Base-by-base conservation (phyloP, 148 eudicot genomes). In the Rhododendron kiyosumense region DNA sequence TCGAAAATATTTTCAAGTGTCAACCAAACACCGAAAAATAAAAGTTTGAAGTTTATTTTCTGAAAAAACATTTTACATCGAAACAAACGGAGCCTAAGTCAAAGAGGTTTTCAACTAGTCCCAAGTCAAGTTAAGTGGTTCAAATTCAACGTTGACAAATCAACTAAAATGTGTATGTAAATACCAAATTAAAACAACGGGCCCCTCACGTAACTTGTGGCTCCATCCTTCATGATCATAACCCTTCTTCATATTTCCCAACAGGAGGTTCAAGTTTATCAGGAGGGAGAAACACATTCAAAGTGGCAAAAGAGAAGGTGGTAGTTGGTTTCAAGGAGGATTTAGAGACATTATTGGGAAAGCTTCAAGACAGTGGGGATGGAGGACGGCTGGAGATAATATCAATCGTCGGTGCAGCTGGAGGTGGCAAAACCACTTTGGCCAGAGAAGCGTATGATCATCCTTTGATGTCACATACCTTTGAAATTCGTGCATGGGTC, bases 361-460 rank as follows among this genome's bases (percentile, higher is more conserved):
- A 28, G 22, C 88, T 92, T 17, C 84, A 41, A 0, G 65, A 43
- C 67, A 1, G 0, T 0, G 0, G 57, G 14, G 36, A 34, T 2
- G 36, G 36, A 1, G 36, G 36, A 34, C 79, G 87, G 28, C 86
- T 87, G 11, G 89, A 92, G 51, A 85, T 90, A 5, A 84, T 92
- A 22, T 84, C 92, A 18, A 86, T 92, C 3, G 83, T 89, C 0
- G 93, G 92, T 5, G 89, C 89, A 90, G 87, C 87, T 12, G 92
- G 92, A 26, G 81, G 89, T 1, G 92, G 93, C 11, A 92, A 92
- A 88, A 92, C 93, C 0, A 92, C 93, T n/a, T 79, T 87, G 7
- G 89, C 87, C 0, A 83, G 67, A 28, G 85, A 85, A 45, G 69
- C 87, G 3, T 90, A 77, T 41, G 81, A 59, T 0, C 85, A 89